These are phyloP conservation scores for Parastagonospora nodorum DNA, from an alignment of 2,329 filamentous ascomycete genomes.

Conservation along the genomic window DNA sequence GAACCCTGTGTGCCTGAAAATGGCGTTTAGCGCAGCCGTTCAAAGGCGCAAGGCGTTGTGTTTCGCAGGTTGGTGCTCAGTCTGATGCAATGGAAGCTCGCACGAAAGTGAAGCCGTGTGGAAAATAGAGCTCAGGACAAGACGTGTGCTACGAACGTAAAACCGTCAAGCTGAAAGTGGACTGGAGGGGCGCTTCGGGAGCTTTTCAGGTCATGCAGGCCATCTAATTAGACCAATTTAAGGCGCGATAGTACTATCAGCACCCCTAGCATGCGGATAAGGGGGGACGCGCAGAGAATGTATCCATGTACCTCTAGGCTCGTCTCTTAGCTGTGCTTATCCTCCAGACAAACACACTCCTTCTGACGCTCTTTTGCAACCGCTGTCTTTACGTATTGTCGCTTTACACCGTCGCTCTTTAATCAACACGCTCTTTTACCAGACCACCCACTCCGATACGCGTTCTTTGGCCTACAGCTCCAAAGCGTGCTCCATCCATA, in stretches of 20 bases:
- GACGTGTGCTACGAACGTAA: constrained; percentile 29
- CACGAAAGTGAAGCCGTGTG: constrained; percentile 5
- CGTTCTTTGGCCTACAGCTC: constrained; percentile 22
- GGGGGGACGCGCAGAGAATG: constrained; percentile 30
- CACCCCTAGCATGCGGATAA: constrained; percentile 34
- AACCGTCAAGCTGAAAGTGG: constrained; percentile 30
- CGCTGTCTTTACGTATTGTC: constrained; percentile 27
- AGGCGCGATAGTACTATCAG: constrained; percentile 38
- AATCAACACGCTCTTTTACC: constrained; percentile 33
- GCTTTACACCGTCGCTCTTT: constrained; percentile 30
- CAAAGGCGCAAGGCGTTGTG: constrained; percentile 9
- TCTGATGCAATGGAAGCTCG: constrained; percentile 6
- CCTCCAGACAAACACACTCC: constrained; percentile 19
- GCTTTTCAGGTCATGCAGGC: constrained; percentile 39
- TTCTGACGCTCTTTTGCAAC: constrained; percentile 29
- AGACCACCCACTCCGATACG: constrained; percentile 11
- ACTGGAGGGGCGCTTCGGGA: constrained; percentile 25
- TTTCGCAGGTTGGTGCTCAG: constrained; percentile 17
- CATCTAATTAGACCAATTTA: constrained; percentile 42
- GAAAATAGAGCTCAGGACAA: not conserved
- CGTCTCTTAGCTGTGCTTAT: constrained; percentile 24
- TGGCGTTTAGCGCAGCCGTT: constrained; percentile 19
- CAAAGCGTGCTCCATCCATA: constrained; percentile 12
- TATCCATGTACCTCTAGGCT: constrained; percentile 31
- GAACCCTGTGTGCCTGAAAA: constrained; percentile 20